These are phyloP conservation scores for Coemansia sp. DNA, from an alignment of 192 early-diverging fungal genomes.

Conservation along the genomic window DNA sequence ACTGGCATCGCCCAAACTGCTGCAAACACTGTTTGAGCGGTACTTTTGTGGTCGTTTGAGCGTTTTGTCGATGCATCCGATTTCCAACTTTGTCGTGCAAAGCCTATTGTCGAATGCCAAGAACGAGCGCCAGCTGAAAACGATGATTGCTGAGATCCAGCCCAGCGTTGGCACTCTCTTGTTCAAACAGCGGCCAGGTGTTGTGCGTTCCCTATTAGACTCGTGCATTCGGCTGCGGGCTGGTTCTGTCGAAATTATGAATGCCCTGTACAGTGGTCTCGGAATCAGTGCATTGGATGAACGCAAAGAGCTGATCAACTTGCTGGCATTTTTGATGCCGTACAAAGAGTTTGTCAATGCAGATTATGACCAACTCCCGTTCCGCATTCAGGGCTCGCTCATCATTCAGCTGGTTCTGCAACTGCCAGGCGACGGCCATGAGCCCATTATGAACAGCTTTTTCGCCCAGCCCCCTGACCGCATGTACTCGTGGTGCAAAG, in stretches of 20 bases:
- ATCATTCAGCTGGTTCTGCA: neutral
- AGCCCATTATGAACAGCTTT: neutral
- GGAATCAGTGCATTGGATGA: neutral
- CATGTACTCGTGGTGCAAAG: slow-evolving; percentile 1
- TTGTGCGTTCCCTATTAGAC: neutral
- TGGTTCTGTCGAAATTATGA: neutral
- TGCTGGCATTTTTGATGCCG: neutral
- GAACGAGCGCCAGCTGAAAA: neutral
- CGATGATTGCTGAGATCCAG: neutral
- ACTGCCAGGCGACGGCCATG: neutral
- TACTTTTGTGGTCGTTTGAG: neutral
- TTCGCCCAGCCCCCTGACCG: neutral
- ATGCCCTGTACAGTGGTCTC: neutral
- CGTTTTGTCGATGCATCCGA: neutral
- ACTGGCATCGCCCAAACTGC: neutral
- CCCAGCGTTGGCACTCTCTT: neutral
- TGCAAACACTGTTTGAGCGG: neutral
- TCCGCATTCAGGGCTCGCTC: neutral
- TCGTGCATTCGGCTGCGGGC: neutral
- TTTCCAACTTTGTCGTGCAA: neutral
- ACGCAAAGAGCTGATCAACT: neutral
- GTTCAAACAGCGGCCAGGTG: neutral
- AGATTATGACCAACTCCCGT: neutral
- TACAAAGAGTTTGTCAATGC: neutral
- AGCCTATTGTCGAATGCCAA: neutral